These are phyloP conservation scores for Calonectria honghensis DNA, from an alignment of 2,329 filamentous ascomycete species.

Conservation along the genomic window DNA sequence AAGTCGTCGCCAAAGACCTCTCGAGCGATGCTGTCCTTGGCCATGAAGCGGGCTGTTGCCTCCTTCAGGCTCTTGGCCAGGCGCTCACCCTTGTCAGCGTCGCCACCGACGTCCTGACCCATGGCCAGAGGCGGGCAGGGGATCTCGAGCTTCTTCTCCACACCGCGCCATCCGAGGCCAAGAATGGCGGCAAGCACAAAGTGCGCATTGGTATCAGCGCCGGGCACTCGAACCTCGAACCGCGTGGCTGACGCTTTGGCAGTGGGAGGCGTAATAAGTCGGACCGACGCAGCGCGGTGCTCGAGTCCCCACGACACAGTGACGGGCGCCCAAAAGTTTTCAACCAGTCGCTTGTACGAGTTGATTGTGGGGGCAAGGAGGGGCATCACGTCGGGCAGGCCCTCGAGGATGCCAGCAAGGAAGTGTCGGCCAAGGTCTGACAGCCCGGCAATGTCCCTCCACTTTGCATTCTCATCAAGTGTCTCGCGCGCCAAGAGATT, in stretches of 20 bases:
- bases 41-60: conserved; percentile 86
- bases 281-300: conserved; percentile 93
- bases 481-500: conserved; percentile 88
- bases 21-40: conserved; percentile 88
- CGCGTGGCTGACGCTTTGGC: conserved; percentile 89
- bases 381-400: conserved; percentile 96
- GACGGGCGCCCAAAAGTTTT: conserved; percentile 99
- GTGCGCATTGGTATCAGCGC: conserved; percentile 94
- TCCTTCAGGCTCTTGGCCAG: conserved; percentile 91
- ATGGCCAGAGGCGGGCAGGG: conserved; percentile 88
- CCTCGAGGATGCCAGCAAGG: conserved; percentile 90
- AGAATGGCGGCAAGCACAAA: conserved; percentile 91
- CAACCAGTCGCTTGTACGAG: conserved; percentile 97
- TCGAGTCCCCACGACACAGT: conserved; percentile 98
- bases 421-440: conserved; percentile 95
- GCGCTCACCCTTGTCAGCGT: conserved; percentile 81
- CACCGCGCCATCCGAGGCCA: conserved; percentile 90
- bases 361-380: conserved; percentile 95
- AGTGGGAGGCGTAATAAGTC: conserved; percentile 91
- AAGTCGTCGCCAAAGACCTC: conserved; percentile 96
- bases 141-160: conserved; percentile 93
- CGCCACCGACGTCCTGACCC: conserved; percentile 86
- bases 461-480: conserved; percentile 82
- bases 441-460: conserved; percentile 84
- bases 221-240: conserved; percentile 93